Evolutionary conservation across 2,329 filamentous ascomycete species (phyloP), one percentile per base, ranked within the genome.

Genomic region (Trichoderma sp.): DNA sequence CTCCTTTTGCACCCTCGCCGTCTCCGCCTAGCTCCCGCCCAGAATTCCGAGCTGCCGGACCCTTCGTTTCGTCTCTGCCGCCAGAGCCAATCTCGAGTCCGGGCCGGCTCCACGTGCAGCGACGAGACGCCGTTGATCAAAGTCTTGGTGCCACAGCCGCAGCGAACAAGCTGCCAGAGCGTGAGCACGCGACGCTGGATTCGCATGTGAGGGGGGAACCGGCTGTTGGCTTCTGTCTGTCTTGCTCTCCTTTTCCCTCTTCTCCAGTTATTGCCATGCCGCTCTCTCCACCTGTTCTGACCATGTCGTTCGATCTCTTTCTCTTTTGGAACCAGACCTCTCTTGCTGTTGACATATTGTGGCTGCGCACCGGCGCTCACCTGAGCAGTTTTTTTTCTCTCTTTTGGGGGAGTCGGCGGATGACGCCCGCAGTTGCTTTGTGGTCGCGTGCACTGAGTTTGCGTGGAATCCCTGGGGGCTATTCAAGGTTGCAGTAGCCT

Each of bases 81-180:
- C n/a, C 37, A 48, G 59, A 69, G 67, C 71, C 70, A 72, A 70
- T 71, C 64, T 70, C 48, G 58, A 63, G 34, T 42, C 48, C 12
- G 32, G 19, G 19, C 45, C 35, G 42, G 59, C 48, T 67, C 68
- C 71, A 73, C 72, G 71, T 73, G 71, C 68, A 25, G 19, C 53
- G 53, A 69, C 58, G 69, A 70, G 68, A 69, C 69, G 71, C 50
- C 64, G 19, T 59, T 59, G 35, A 57, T 52, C 42, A 64, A 57
- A 35, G 13, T 15, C 53, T 52, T 12, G 60, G 63, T 57, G 63
- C 53, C 63, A 65, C 63, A 27, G 29, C 27, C 52, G 52, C 39
- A 54, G 48, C 60, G 50, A 48, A 64, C 61, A 42, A 45, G 61
- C 61, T 54, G 35, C 50, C 27, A 64, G 61, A 56, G 61, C 35